Base-by-base conservation (phyloP, 2,329 filamentous ascomycete genomes). In the Apiospora koreana region DNA sequence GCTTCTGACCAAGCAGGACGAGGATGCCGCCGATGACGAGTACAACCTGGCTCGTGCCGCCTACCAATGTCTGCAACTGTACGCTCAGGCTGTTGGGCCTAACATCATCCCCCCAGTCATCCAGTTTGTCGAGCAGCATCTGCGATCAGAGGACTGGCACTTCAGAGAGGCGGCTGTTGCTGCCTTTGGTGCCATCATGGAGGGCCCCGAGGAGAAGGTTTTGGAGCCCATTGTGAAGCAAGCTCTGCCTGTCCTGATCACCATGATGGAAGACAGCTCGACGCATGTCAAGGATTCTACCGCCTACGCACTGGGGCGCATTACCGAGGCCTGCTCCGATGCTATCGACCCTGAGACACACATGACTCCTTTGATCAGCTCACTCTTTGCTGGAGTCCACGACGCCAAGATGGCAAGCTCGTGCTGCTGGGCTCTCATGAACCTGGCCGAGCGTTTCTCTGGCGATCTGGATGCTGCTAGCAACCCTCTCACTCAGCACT, bases 351-450 rank as follows among this genome's bases (percentile, higher is more conserved):
- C 94, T 50, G 86, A 88, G 75, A 86, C 91, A 73, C 94, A 98
- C 79, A 88, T 99, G 6, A 93, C 94, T 73, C 90, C 92, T 25
- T 86, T 99, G 73, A 95, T 99, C 78, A 89, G 91, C 70, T 93
- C 95, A 50, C 89, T 99, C 12, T 99, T 99, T 85, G 90, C 91
- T 75, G 96, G 95, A 67, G 88, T 99, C 71, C 90, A 93, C 84
- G 96, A 93, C 80, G 92, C 94, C 71, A 98, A 97, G 89, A 99
- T 99, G 91, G 96, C 95, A 42, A 91, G 94, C 69, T 99, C 96
- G 41, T 98, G 96, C 90, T 99, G 96, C 85, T 98, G 97, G 96
- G 95, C 96, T 42, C 85, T 99, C 75, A 98, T 99, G 94, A 99
- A 98, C 83, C 85, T 99, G 79, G 95, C 96, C 14, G 96, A 99